Base-by-base conservation (phyloP, 2,329 filamentous ascomycete genomes). In the Botryotinia narcissicola region DNA sequence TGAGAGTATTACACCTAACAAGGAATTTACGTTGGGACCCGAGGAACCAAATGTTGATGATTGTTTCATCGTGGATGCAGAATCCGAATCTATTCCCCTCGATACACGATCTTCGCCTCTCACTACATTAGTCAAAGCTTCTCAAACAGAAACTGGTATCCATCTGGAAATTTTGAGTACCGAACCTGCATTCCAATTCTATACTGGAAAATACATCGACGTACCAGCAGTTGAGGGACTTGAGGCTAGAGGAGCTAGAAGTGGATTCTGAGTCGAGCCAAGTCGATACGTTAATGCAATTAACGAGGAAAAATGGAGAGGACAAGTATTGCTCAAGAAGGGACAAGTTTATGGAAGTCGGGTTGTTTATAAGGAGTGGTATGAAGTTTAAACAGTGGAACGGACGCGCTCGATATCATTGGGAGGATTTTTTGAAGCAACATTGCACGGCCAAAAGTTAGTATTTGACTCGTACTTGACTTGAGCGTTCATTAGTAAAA, bases 171-270 rank as follows among this genome's bases (percentile, higher is more conserved):
- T 97, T 9, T 86, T 90, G 79, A 96, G 93, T 85, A 98, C 95
- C 0, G 95, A 98, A 85, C 96, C 96, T 0, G 93, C 94, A 0
- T 98, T 98, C 86, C 95, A 98, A 83, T 97, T 98, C 84, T 98
- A 98, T 84, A 97, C 94, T 0, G 96, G 95, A 76, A 91, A 93
- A 80, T 91, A 90, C 80, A 94, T 97, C 77, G 85, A 96, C 78
- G 91, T 97, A 20, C 91, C 93, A 0, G 91, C 85, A 44, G 85
- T 90, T 5, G 86, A 85, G 86, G 86, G 85, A 3, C 82, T 88
- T 42, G 89, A 91, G 0, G 90, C 91, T 1, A 88, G 93, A 67
- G 88, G 87, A 0, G 80, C 89, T 6, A 88, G 94, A 67, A 89
- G 91, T 62, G 95, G 92, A 0, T 97, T 98, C 84, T 97, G 94